Evolutionary conservation across 768 basidiomycete genomes (phyloP).

Genomic region (Xerocomus potaroensis): DNA sequence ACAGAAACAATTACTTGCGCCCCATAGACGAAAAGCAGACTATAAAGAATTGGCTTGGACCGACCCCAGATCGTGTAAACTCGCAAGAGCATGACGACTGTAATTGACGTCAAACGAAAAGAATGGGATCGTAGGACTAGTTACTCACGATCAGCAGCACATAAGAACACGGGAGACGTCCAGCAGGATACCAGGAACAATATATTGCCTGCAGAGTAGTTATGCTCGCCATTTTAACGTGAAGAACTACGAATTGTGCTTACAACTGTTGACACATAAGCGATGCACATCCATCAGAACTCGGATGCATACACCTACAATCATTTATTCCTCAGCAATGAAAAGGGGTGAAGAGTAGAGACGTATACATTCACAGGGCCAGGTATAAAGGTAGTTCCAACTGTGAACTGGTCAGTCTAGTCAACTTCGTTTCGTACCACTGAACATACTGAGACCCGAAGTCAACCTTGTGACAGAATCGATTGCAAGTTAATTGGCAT

Average conservation of each 20-base stretch:
- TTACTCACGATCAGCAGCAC: slow-evolving; percentile 10
- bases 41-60: slow-evolving; percentile 3
- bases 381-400: not conserved
- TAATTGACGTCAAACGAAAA: not conserved
- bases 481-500: too few relatives aligned
- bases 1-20: not conserved
- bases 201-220: slow-evolving; percentile 4
- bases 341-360: not conserved
- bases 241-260: not conserved
- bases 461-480: too few relatives aligned
- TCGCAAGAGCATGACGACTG: slow-evolving; percentile 14
- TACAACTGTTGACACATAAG: slow-evolving; percentile 6
- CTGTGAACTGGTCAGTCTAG: not conserved
- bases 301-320: not conserved
- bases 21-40: slow-evolving; percentile 3
- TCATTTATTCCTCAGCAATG: not conserved
- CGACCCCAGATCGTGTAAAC: slow-evolving; percentile 13
- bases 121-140: not conserved
- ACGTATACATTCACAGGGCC: not conserved
- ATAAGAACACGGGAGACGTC: slow-evolving; percentile 5
- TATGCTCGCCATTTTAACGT: not conserved
- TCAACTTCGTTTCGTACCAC: not conserved
- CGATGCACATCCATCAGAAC: not conserved
- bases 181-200: not conserved
- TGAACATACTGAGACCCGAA: not conserved